Evolutionary conservation across 2,329 filamentous ascomycete species (phyloP).

Genomic region (Apiospora kogelbergensis): DNA sequence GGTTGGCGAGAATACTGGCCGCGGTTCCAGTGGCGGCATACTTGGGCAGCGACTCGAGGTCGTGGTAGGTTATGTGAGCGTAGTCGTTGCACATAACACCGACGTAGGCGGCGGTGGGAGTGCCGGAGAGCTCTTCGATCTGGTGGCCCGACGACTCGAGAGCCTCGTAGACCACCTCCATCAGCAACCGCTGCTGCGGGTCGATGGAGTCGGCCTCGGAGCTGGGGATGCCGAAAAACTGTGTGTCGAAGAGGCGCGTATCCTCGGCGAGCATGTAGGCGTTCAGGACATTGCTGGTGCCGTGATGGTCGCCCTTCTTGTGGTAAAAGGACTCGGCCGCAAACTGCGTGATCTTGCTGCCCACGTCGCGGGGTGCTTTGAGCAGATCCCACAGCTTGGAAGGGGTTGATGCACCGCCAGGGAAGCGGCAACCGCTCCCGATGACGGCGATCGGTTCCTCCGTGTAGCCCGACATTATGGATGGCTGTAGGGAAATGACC

Average conservation of each 20-base stretch:
- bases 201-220: background rate
- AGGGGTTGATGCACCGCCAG: constrained; percentile 9
- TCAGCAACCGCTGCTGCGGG: too few relatives aligned
- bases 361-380: constrained; percentile 25
- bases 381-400: constrained; percentile 17
- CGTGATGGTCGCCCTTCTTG: background rate
- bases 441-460: constrained; percentile 12
- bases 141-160: background rate
- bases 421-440: constrained; percentile 14
- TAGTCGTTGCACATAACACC: constrained; percentile 33
- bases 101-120: constrained; percentile 12
- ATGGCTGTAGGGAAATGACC: background rate
- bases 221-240: background rate
- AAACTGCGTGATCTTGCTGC: constrained; percentile 22
- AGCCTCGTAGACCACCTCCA: background rate
- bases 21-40: constrained; percentile 24
- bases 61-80: constrained; percentile 25
- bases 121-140: background rate
- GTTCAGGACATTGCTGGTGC: background rate
- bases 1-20: constrained; percentile 27
- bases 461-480: background rate
- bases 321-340: background rate
- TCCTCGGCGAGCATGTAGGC: background rate
- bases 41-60: constrained; percentile 16
- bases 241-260: background rate